Conservation (phyloP, 2,329 filamentous ascomycete genomes). For the Alternaria brassicicola region DNA sequence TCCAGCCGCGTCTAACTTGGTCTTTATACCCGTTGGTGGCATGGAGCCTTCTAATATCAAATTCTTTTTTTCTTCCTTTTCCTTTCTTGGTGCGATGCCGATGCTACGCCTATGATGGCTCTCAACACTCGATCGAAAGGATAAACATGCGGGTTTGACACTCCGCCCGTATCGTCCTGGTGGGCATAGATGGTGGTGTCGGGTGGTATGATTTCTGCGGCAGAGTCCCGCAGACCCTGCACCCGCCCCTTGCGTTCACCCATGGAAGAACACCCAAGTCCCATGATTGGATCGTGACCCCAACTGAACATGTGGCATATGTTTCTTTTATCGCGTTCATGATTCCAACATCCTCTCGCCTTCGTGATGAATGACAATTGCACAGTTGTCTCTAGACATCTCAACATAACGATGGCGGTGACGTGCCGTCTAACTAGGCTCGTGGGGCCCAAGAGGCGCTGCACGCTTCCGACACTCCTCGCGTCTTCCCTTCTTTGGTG, state of each 20-base stretch:
- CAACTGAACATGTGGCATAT: background rate
- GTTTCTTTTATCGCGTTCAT: background rate
- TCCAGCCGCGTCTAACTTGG: background rate
- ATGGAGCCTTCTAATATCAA: background rate
- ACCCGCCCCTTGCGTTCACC: background rate
- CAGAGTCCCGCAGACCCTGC: background rate
- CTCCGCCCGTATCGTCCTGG: background rate
- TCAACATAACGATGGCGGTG: background rate
- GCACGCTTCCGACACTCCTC: constrained; percentile 1
- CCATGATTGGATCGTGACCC: background rate
- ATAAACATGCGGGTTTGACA: background rate
- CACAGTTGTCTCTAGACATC: background rate
- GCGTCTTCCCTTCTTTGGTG: constrained; percentile 8
- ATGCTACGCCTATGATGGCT: background rate
- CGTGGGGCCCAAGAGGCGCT: constrained; percentile 10
- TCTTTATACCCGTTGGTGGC: background rate
- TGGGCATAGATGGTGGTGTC: background rate
- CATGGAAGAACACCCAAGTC: background rate
- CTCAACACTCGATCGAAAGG: background rate
- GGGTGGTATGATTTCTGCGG: constrained; percentile 1
- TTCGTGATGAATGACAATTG: background rate
- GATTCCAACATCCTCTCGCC: background rate
- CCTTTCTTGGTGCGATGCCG: background rate
- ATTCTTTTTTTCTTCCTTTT: background rate
- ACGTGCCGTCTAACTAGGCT: background rate